Percentiles rank a stretch among this genome's conserved stretches.
These are phyloP conservation scores for Lachancea fermentati DNA, from an alignment of 805 yeast genomes.

Conservation along the genomic window DNA sequence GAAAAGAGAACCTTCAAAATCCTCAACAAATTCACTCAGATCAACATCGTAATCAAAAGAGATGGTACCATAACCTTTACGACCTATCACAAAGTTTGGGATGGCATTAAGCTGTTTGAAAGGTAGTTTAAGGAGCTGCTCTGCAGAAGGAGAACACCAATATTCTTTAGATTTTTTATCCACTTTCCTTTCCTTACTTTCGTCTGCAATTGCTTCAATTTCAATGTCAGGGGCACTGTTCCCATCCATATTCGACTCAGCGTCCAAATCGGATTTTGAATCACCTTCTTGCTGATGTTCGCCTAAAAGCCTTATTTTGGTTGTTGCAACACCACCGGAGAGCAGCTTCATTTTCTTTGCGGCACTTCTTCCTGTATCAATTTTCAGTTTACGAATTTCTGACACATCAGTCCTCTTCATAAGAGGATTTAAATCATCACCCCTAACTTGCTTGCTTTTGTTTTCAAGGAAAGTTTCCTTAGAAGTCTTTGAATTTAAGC, in stretches of 20 bases:
- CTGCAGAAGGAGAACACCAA: constrained; percentile 67
- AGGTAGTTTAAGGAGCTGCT: constrained; percentile 40
- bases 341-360: constrained; percentile 38
- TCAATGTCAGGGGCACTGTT: not conserved
- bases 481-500: not conserved
- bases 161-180: constrained; percentile 36
- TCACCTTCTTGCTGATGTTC: constrained; percentile 3
- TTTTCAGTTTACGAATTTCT: constrained; percentile 34
- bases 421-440: not conserved
- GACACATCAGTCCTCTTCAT: constrained; percentile 18
- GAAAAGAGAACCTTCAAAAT: constrained; percentile 33
- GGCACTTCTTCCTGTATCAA: constrained; percentile 39
- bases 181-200: not conserved
- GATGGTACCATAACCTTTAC: constrained; percentile 62
- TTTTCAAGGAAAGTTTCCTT: not conserved
- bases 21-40: constrained; percentile 44
- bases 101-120: constrained; percentile 47
- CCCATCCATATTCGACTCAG: not conserved
- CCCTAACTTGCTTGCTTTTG: not conserved
- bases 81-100: constrained; percentile 62
- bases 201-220: not conserved
- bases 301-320: constrained; percentile 12
- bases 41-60: constrained; percentile 67
- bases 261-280: not conserved
- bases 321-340: constrained; percentile 21